A percentile compares a stretch with the other conserved stretches of the same genome.
Evolutionary conservation across 169 alveolate genomes (phyloP).

Genomic region (Pseudocohnilembus persalinus): DNA sequence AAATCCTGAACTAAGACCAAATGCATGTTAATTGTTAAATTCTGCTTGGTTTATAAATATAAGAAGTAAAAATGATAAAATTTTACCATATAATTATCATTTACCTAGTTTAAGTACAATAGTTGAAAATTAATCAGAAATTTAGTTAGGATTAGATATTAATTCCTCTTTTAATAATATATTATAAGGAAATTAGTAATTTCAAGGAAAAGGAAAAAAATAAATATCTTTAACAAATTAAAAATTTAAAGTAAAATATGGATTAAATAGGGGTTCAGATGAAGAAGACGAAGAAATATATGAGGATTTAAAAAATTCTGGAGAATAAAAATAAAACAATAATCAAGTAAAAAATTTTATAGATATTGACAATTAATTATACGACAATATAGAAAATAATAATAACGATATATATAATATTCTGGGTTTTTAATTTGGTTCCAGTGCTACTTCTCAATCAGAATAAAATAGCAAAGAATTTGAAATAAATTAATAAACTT

Average conservation of each 20-base stretch:
- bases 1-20: constrained; percentile 11
- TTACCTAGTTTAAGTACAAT: background rate
- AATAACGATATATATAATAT: too few relatives aligned
- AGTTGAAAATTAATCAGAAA: background rate
- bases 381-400: too few relatives aligned
- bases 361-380: too few relatives aligned
- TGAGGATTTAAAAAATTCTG: background rate
- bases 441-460: too few relatives aligned
- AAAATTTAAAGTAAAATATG: too few relatives aligned
- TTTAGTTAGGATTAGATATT: too few relatives aligned
- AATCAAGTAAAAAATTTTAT: too few relatives aligned
- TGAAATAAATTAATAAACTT: background rate
- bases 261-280: background rate
- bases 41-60: constrained; percentile 35
- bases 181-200: too few relatives aligned
- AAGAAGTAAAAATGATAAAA: constrained; percentile 17
- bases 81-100: too few relatives aligned
- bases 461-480: background rate
- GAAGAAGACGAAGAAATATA: background rate
- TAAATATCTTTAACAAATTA: too few relatives aligned
- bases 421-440: too few relatives aligned
- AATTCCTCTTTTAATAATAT: background rate
- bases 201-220: background rate
- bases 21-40: constrained; percentile 3
- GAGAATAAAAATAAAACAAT: background rate